A percentile compares a stretch with the other conserved stretches of the same genome.
These are phyloP conservation scores for Isabelozyma heimii DNA, from an alignment of 805 yeast genomes.

Conservation along the genomic window DNA sequence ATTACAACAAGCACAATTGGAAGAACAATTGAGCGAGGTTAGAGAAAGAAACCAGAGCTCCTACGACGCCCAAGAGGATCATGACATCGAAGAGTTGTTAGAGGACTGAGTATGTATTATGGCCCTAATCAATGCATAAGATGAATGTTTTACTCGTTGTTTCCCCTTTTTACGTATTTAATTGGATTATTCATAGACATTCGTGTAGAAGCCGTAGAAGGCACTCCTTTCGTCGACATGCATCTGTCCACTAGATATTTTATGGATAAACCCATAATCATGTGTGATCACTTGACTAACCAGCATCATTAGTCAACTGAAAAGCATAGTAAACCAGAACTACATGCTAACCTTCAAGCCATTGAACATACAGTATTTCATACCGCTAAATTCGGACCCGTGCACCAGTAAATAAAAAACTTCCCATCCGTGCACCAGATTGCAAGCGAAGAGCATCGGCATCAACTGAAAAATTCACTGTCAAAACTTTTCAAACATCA, in stretches of 20 bases:
- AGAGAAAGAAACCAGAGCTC: slow-evolving; percentile 45
- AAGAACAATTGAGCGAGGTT: slow-evolving; percentile 39
- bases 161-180: too few relatives aligned
- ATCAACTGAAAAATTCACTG: slow-evolving; percentile 5
- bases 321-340: too few relatives aligned
- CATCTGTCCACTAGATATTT: too few relatives aligned
- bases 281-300: too few relatives aligned
- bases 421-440: too few relatives aligned
- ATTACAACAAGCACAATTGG: slow-evolving; percentile 52
- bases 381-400: neutral
- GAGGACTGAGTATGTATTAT: slow-evolving; percentile 41
- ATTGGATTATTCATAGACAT: too few relatives aligned
- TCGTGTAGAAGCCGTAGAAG: too few relatives aligned
- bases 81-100: slow-evolving; percentile 65
- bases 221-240: too few relatives aligned
- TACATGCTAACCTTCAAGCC: too few relatives aligned
- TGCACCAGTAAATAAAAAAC: neutral
- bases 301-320: too few relatives aligned
- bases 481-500: neutral
- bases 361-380: too few relatives aligned
- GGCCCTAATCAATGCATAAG: neutral
- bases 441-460: neutral
- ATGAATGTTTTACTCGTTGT: neutral
- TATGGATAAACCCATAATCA: too few relatives aligned
- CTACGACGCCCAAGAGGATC: slow-evolving; percentile 52